phyloP scores from a whole-genome alignment of 1,139 yeast species.

The Tardiomyces blankii region DNA sequence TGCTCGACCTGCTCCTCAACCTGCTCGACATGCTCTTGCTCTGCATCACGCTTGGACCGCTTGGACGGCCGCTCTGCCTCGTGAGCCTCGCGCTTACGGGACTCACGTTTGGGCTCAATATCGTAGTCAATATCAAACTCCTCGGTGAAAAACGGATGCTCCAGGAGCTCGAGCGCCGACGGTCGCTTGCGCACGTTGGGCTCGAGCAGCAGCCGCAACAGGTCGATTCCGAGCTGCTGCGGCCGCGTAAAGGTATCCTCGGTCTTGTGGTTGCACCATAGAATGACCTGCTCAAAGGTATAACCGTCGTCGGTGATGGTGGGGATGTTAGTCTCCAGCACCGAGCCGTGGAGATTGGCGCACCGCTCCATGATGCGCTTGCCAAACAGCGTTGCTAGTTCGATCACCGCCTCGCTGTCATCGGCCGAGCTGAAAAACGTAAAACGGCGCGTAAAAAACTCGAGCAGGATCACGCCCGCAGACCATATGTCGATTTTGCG shows the following conservation, averaged over 20 bases:
- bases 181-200: slow-evolving; percentile 47
- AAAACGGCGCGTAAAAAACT: slow-evolving; percentile 60
- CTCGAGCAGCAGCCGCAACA: slow-evolving; percentile 43
- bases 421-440: slow-evolving; percentile 87
- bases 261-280: slow-evolving; percentile 27
- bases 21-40: neutral
- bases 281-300: slow-evolving; percentile 27
- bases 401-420: slow-evolving; percentile 84
- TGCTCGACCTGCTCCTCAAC: slow-evolving; percentile 1
- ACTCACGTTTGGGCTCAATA: neutral
- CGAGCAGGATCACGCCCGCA: slow-evolving; percentile 75
- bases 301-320: slow-evolving; percentile 28
- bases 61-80: neutral
- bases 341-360: slow-evolving; percentile 82
- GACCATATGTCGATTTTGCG: slow-evolving; percentile 86
- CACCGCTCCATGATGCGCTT: slow-evolving; percentile 58
- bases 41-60: slow-evolving; percentile 1
- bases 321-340: slow-evolving; percentile 57
- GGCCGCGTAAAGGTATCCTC: neutral
- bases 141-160: slow-evolving; percentile 39
- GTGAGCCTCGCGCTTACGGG: neutral
- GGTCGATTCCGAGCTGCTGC: slow-evolving; percentile 32
- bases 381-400: slow-evolving; percentile 78
- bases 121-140: neutral
- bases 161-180: slow-evolving; percentile 45